phyloP scores from a whole-genome alignment of 768 basidiomycete genomes.

The Lentinula detonsa region DNA sequence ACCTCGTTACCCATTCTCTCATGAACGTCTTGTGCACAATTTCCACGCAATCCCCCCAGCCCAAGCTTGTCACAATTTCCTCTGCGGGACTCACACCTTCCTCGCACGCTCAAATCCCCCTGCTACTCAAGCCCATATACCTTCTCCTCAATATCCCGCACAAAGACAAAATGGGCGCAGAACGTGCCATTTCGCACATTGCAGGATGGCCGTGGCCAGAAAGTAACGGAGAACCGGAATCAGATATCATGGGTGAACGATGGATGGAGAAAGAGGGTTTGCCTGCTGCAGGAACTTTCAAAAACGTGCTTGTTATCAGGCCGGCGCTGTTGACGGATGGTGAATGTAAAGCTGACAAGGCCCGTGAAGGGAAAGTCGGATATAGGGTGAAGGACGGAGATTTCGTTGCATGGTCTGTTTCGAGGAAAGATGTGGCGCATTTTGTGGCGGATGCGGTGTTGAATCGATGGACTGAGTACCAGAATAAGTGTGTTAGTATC shows the following conservation, averaged over 20 bases:
- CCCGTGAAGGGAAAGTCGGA: slow-evolving; percentile 10
- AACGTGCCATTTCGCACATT: slow-evolving; percentile 42
- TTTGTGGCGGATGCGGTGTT: slow-evolving; percentile 47
- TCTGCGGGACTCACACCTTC: slow-evolving; percentile 43
- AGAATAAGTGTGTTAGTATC: slow-evolving; percentile 42
- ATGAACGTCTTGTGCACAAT: slow-evolving; percentile 52
- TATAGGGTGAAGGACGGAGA: slow-evolving; percentile 42
- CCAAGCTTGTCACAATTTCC: slow-evolving; percentile 50
- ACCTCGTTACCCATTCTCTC: slow-evolving; percentile 55
- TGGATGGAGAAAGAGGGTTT: slow-evolving; percentile 40
- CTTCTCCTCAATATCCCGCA: slow-evolving; percentile 40
- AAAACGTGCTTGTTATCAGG: slow-evolving; percentile 43
- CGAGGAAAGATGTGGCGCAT: slow-evolving; percentile 60
- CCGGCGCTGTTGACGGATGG: slow-evolving; percentile 59
- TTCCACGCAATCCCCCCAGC: slow-evolving; percentile 31
- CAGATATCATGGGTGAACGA: slow-evolving; percentile 34
- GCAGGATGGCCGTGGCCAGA: slow-evolving; percentile 47
- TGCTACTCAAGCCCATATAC: slow-evolving; percentile 45
- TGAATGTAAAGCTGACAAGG: slow-evolving; percentile 34
- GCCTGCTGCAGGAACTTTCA: slow-evolving; percentile 36
- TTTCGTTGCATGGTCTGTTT: slow-evolving; percentile 45
- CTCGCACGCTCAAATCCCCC: slow-evolving; percentile 40
- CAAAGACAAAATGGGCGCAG: slow-evolving; percentile 56
- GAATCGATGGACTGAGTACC: slow-evolving; percentile 46
- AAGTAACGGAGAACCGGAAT: slow-evolving; percentile 30